Evolutionary conservation across 495 filamentous ascomycete species (phyloP).

Genomic region (Aspergillus egyptiacus): DNA sequence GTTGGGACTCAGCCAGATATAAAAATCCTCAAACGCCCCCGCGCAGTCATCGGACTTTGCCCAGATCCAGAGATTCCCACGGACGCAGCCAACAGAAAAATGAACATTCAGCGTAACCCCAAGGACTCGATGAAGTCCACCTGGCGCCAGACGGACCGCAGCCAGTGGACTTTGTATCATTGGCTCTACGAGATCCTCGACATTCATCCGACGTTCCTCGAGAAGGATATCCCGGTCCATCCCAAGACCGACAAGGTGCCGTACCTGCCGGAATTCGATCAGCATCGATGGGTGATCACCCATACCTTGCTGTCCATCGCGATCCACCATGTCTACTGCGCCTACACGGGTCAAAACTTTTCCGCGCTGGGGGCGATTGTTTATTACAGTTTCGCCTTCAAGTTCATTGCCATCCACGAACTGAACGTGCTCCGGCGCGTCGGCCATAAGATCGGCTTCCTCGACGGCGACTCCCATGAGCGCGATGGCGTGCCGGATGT

Average conservation of each 20-base stretch:
- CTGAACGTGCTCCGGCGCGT: constrained; percentile 23
- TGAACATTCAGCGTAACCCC: constrained; percentile 20
- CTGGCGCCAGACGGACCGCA: constrained; percentile 23
- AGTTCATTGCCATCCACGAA: constrained; percentile 33
- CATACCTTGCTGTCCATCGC: constrained; percentile 23
- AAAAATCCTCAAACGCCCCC: not conserved
- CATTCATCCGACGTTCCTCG: constrained; percentile 21
- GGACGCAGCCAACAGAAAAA: too few relatives aligned
- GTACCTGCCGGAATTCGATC: constrained; percentile 22
- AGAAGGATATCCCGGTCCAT: constrained; percentile 27
- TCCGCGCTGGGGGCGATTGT: constrained; percentile 20
- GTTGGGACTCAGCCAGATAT: constrained; percentile 1
- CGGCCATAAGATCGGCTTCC: constrained; percentile 21
- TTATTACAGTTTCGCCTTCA: constrained; percentile 27
- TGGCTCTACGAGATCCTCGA: constrained; percentile 26
- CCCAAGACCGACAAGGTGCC: constrained; percentile 31
- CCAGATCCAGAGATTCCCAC: not conserved
- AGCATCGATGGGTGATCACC: constrained; percentile 29
- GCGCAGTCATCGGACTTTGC: not conserved
- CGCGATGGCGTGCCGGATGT: constrained; percentile 26
- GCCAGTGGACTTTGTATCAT: constrained; percentile 26
- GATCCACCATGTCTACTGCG: constrained; percentile 26
- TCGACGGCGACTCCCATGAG: constrained; percentile 24
- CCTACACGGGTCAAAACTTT: constrained; percentile 21
- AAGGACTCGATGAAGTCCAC: constrained; percentile 38